These are phyloP conservation scores for Entomortierella lignicola DNA, from an alignment of 192 early-diverging fungal species.

Conservation along the genomic window DNA sequence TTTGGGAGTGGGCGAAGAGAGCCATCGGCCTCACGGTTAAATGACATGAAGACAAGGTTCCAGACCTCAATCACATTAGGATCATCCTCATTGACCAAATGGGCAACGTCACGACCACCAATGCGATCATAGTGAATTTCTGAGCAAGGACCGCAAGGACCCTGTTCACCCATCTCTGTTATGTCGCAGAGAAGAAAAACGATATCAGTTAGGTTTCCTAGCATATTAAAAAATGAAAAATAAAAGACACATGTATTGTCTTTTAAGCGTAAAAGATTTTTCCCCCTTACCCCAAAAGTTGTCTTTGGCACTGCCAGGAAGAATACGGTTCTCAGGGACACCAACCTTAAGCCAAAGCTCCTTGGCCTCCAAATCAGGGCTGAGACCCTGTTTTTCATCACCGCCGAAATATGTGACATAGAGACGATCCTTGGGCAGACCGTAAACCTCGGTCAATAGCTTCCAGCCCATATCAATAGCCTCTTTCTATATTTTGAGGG, in stretches of 20 bases:
- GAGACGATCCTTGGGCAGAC: constrained; percentile 85
- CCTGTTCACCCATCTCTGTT: constrained; percentile 95
- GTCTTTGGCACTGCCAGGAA: constrained; percentile 92
- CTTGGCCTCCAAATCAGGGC: constrained; percentile 90
- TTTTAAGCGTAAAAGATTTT: too few relatives aligned
- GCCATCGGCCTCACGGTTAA: constrained; percentile 95
- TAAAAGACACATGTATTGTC: too few relatives aligned
- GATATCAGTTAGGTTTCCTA: too few relatives aligned
- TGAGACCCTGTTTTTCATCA: constrained; percentile 81
- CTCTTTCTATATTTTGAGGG: constrained; percentile 80
- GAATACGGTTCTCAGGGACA: constrained; percentile 80
- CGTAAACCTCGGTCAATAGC: constrained; percentile 87
- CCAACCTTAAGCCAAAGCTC: constrained; percentile 93
- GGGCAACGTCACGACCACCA: constrained; percentile 88
- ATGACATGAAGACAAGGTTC: constrained; percentile 99
- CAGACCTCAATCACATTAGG: constrained; percentile 98
- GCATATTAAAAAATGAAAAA: too few relatives aligned
- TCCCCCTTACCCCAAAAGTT: constrained; percentile 99
- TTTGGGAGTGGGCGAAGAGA: constrained; percentile 88
- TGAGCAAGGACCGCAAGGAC: constrained; percentile 97
- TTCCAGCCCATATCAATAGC: constrained; percentile 94
- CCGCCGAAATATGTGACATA: constrained; percentile 99
- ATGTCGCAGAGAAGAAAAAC: background rate
- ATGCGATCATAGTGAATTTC: constrained; percentile 99
- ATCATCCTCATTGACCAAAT: constrained; percentile 96